Conservation (phyloP, 306 rosid species). For the Castanea crenata region DNA sequence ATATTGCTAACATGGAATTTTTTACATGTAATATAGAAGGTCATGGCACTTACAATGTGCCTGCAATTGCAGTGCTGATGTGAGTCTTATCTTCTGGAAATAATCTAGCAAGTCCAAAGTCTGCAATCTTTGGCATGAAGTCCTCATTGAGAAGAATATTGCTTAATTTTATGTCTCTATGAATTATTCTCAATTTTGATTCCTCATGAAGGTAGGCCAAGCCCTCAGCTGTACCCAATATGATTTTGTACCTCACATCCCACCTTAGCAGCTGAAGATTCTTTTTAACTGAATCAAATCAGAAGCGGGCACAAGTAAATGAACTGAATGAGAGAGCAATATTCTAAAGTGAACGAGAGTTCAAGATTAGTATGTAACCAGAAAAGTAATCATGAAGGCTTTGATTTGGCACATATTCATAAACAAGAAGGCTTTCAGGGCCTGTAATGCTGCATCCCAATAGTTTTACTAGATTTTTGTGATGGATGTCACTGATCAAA, state of each 20-base stretch:
- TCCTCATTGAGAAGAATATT: constrained; percentile 53
- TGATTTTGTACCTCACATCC: constrained; percentile 34
- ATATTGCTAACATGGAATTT: background rate
- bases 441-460: constrained; percentile 77
- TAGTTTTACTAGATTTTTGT: constrained; percentile 50
- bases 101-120: constrained; percentile 75
- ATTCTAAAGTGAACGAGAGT: background rate
- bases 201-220: constrained; percentile 69
- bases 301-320: background rate
- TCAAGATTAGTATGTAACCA: constrained; percentile 31
- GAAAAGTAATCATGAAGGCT: constrained; percentile 58
- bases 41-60: constrained; percentile 29
- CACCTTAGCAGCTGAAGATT: constrained; percentile 22
- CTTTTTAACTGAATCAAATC: constrained; percentile 13
- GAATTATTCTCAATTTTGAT: constrained; percentile 58
- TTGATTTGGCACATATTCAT: constrained; percentile 62
- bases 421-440: constrained; percentile 77
- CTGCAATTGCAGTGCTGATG: constrained; percentile 44
- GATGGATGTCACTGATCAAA: constrained; percentile 38
- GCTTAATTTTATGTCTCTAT: constrained; percentile 65
- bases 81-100: constrained; percentile 47
- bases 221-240: constrained; percentile 60
- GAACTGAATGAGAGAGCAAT: background rate
- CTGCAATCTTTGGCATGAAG: constrained; percentile 60
- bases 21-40: background rate